Evolutionary conservation across 1,284 basidiomycete genomes (phyloP), one percentile per base, ranked within the genome.

Genomic region (Cutaneotrichosporon dermatis): DNA sequence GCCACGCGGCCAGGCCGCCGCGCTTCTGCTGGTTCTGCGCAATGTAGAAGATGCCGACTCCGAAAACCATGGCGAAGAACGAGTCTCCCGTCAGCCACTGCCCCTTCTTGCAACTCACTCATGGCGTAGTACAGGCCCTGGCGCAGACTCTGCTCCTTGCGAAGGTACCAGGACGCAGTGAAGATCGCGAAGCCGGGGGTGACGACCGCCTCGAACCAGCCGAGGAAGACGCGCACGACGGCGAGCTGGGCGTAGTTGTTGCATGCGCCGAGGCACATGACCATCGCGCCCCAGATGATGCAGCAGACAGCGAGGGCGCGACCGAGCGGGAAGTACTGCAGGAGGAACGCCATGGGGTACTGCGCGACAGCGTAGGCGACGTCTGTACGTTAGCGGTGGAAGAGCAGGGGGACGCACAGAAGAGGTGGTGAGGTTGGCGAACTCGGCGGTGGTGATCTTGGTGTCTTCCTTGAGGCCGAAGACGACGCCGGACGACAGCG

Each of bases 381-480:
- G 54, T 71, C 57, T 61, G 45, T 12, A 2, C 3, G 25, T 44
- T 41, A 43, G 43, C 37, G 6, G 13, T n/a, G 45, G 37, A 13
- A 41, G 15, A 13, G 57, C 60, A 52, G n/a, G 10, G 35, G 25
- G 4, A n/a, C 48, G 15, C 40, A 48, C 54, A 55, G 44, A 55
- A 55, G 54, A 61, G 35, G 57, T 45, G 34, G 59, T 51, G 4
- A 69, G 59, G 56, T 60, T 63, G 12, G 63, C 64, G 56, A 67
- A 72, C 44, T 74, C 59, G 25, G 66, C 61, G 2, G 65, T 66
- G 1, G 59, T 59, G 3, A 76, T 55, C 3, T 62, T 15, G 2
- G 70, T 74, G 58, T 73, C 73, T 25, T 65, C 44, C 5, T 60
- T 55, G 13, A 74, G 61, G 1, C 69, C 67, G 49, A 64, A 64